These are phyloP conservation scores for Diaporthe sp. DNA, from an alignment of 2,329 filamentous ascomycete species.

Conservation along the genomic window DNA sequence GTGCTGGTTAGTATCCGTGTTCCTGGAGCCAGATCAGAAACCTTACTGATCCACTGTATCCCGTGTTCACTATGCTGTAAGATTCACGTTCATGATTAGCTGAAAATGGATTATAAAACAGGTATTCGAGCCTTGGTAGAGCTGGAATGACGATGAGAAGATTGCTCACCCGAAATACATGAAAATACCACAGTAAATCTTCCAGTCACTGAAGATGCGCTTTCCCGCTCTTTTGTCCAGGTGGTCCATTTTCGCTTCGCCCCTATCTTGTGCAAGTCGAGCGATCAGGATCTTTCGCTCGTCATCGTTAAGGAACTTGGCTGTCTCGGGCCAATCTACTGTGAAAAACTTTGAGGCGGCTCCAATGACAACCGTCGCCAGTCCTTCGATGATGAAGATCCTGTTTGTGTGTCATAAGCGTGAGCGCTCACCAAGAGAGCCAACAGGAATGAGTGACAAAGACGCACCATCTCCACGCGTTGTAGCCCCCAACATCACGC, in stretches of 20 bases:
- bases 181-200: slow-evolving; percentile 57
- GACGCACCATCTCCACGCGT: slow-evolving; percentile 56
- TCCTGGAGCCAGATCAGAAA: slow-evolving; percentile 27
- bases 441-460: not conserved
- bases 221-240: slow-evolving; percentile 61
- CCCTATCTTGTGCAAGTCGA: slow-evolving; percentile 57
- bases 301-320: slow-evolving; percentile 60
- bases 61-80: slow-evolving; percentile 56
- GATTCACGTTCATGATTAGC: not conserved
- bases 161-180: slow-evolving; percentile 49
- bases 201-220: slow-evolving; percentile 62
- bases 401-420: slow-evolving; percentile 45
- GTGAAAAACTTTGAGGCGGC: slow-evolving; percentile 58
- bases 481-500: slow-evolving; percentile 60
- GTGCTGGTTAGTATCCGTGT: slow-evolving; percentile 42
- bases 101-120: no score
- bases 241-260: slow-evolving; percentile 64
- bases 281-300: slow-evolving; percentile 58
- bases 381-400: slow-evolving; percentile 64
- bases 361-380: slow-evolving; percentile 59
- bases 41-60: slow-evolving; percentile 53
- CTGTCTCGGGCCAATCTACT: slow-evolving; percentile 51
- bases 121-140: not conserved
- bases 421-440: no score
- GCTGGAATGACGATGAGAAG: not conserved